Evolutionary conservation across 1,284 basidiomycete genomes (phyloP).

Genomic region (Volvariella surrecta): DNA sequence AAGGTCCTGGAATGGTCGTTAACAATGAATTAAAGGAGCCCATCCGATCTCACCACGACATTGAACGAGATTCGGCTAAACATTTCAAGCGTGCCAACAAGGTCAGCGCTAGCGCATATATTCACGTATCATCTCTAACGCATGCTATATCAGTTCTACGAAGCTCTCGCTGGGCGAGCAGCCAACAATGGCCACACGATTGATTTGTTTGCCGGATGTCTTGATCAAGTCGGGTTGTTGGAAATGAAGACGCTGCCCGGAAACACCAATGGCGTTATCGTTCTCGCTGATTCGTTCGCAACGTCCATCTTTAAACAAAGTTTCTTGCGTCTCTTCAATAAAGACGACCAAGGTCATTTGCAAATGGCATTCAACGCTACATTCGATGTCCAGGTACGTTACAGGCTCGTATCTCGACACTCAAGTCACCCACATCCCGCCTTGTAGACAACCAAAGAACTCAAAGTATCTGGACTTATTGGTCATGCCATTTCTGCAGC

Average conservation of each 20-base stretch:
- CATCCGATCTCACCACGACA: conserved; percentile 98
- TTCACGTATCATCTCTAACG: conserved; percentile 6
- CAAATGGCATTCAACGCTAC: conserved; percentile 99
- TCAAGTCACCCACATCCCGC: background rate
- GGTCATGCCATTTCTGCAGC: conserved; percentile 96
- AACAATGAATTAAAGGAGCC: conserved; percentile 95
- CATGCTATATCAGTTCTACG: conserved; percentile 70
- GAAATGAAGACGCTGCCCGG: conserved; percentile 98
- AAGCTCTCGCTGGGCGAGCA: conserved; percentile 87
- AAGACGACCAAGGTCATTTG: conserved; percentile 89
- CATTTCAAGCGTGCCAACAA: conserved; percentile 97
- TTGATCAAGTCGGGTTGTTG: conserved; percentile 95
- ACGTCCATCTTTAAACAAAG: conserved; percentile 99
- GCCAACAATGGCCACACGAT: conserved; percentile 94
- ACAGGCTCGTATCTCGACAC: background rate
- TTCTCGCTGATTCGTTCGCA: conserved; percentile 95
- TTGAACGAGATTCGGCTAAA: conserved; percentile 95
- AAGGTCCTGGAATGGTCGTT: conserved; percentile 96
- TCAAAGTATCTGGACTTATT: conserved; percentile 97
- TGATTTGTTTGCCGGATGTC: conserved; percentile 94
- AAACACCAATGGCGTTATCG: conserved; percentile 94
- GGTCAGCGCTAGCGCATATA: conserved; percentile 33
- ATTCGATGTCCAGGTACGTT: conserved; percentile 86
- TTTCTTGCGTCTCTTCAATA: conserved; percentile 90
- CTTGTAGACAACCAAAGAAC: conserved; percentile 89